Evolutionary conservation across 305 asterid genomes (phyloP), one percentile per base, ranked within the genome.

Genomic region (Solanum hybrid): DNA sequence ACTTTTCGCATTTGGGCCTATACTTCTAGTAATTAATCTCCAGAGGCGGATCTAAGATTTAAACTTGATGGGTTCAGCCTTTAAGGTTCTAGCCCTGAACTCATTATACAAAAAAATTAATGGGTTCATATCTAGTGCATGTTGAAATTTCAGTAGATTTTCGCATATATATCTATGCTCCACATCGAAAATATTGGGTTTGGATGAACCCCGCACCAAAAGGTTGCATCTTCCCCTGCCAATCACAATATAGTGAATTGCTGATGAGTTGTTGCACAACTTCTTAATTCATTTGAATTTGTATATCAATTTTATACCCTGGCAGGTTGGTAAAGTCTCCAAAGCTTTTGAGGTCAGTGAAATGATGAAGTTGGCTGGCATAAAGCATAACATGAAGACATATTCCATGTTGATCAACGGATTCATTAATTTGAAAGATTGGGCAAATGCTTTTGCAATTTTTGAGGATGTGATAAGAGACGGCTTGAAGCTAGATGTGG

Each of bases 341-440:
- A 96, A 96, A 92, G 99, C 98, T 85, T 91, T 97, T 94, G 99
- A 95, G 92, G 94, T 94, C 89, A 94, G 98, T 88, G 93, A 95
- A 88, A 92, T 66, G 93, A 96, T 97, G 99, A 96, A 94, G 93
- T 88, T 29, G 91, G 95, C 94, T 6, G 97, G 98, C 90, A 93
- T 95, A 90, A 92, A 92, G 82, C 99, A 96, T 92, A 97, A 97
- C 94, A 91, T 97, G 95, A 97, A 96, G 94, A 97, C 99, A 10
- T 97, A 97, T 89, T 97, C 99, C 86, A 97, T 97, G 99, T 91
- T 96, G 95, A 95, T 97, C 87, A 97, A 95, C 32, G 99, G 99
- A 88, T 97, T 97, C 91, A 94, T 94, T 81, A 93, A 92, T 85
- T 88, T 97, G 92, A 94, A 95, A 90, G 99, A 97, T 91, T 96